Evolutionary conservation across 306 rosid genomes (phyloP).

Genomic region (Castanea mollissima): DNA sequence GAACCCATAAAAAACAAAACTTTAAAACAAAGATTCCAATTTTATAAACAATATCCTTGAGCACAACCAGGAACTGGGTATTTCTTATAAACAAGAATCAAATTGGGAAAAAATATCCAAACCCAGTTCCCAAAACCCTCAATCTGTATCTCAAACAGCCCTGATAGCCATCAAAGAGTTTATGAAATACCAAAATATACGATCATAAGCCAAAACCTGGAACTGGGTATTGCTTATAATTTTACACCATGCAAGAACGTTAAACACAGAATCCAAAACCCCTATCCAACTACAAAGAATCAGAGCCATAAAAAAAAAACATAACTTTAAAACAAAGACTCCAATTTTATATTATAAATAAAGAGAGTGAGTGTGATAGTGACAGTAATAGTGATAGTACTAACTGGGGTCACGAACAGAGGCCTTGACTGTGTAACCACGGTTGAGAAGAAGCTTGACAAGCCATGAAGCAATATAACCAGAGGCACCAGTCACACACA

Average conservation of each 20-base stretch:
- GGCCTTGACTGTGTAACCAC: conserved; percentile 55
- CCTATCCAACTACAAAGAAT: background rate
- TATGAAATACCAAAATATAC: too few species aligned
- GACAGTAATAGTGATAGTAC: background rate
- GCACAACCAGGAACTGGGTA: too few species aligned
- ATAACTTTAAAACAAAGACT: background rate
- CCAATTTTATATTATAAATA: background rate
- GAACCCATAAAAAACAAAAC: background rate
- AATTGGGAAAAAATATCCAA: background rate
- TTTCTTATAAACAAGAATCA: too few species aligned
- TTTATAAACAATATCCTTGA: too few species aligned
- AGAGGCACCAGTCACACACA: conserved; percentile 56
- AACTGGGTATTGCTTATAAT: too few species aligned
- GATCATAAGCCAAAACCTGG: too few species aligned
- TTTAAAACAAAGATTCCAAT: background rate
- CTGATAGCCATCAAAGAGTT: too few species aligned
- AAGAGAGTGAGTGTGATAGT: too few species aligned
- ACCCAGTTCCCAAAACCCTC: too few species aligned
- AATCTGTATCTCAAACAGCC: too few species aligned
- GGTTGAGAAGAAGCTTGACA: conserved; percentile 48
- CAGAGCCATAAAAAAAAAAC: background rate
- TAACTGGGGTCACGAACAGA: conserved; percentile 50
- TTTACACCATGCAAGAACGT: too few species aligned
- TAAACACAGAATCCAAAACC: too few species aligned
- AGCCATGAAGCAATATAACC: conserved; percentile 61